Percentiles rank a stretch among this genome's conserved stretches.
Evolutionary conservation across 2,329 filamentous ascomycete genomes (phyloP).

Genomic region (Onygena corvina): DNA sequence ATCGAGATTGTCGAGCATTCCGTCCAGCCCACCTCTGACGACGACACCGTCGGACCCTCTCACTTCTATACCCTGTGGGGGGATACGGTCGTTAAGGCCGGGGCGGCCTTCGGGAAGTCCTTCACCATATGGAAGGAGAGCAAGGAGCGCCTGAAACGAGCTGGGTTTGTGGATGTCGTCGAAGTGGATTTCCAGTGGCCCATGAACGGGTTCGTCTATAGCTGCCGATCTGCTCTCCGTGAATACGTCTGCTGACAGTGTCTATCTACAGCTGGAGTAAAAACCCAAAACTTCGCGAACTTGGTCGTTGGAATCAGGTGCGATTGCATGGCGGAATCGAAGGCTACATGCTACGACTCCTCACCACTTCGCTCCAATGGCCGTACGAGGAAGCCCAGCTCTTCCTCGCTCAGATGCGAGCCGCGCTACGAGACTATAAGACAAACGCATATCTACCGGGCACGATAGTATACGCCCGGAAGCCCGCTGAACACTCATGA

Average conservation of each 20-base stretch:
- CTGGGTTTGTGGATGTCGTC: constrained; percentile 37
- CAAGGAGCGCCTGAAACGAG: constrained; percentile 23
- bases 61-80: constrained; percentile 17
- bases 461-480: constrained; percentile 9
- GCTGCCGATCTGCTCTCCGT: neutral
- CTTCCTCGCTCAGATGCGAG: constrained; percentile 6
- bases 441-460: constrained; percentile 14
- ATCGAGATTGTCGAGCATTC: constrained; percentile 27
- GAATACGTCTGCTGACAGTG: neutral
- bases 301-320: constrained; percentile 8
- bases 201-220: constrained; percentile 16
- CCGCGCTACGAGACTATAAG: constrained; percentile 14
- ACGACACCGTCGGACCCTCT: constrained; percentile 14
- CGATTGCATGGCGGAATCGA: constrained; percentile 6
- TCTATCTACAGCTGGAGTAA: constrained; percentile 28
- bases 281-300: constrained; percentile 18
- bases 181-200: constrained; percentile 34
- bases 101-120: constrained; percentile 18
- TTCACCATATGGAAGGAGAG: constrained; percentile 19
- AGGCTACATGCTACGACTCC: constrained; percentile 9
- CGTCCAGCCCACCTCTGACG: constrained; percentile 18
- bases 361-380: constrained; percentile 15
- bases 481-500: constrained; percentile 1
- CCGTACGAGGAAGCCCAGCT: constrained; percentile 16
- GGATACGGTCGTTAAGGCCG: constrained; percentile 16